Evolutionary conservation across 495 filamentous ascomycete genomes (phyloP).

Genomic region (Hypoxylon fragiforme): DNA sequence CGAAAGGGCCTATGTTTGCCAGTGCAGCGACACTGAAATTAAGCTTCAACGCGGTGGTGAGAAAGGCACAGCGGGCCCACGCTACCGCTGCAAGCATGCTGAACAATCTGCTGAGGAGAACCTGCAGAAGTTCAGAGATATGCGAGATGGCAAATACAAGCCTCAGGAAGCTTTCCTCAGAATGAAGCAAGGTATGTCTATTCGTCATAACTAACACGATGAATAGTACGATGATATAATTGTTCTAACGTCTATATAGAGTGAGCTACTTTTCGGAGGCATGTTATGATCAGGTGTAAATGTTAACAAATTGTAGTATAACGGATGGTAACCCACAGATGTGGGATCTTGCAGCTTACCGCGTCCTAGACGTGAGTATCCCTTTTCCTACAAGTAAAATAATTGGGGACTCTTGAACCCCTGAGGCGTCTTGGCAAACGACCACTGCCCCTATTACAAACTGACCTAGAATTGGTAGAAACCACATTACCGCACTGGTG

Average conservation of each 20-base stretch:
- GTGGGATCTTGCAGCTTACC: conserved; percentile 81
- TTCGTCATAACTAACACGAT: conserved; percentile 1
- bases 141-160: conserved; percentile 90
- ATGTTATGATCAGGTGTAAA: conserved; percentile 64
- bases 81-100: conserved; percentile 80
- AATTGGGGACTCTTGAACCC: no score
- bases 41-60: conserved; percentile 83
- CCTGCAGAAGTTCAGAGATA: conserved; percentile 79
- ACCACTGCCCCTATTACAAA: no score
- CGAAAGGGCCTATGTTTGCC: conserved; percentile 49
- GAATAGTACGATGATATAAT: conserved; percentile 37
- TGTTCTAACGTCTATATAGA: conserved; percentile 63
- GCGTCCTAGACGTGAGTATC: conserved; percentile 59
- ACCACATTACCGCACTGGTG: conserved; percentile 72
- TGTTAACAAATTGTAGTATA: conserved; percentile 39
- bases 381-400: conserved; percentile 33
- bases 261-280: conserved; percentile 68
- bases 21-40: conserved; percentile 64
- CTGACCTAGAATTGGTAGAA: conserved; percentile 48
- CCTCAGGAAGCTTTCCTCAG: conserved; percentile 84
- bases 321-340: conserved; percentile 56
- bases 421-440: no score
- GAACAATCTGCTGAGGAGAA: conserved; percentile 75
- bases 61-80: conserved; percentile 60
- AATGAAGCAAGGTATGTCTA: conserved; percentile 77